Conservation (phyloP, 495 filamentous ascomycete species). For the Aspergillus coremiiformis region DNA sequence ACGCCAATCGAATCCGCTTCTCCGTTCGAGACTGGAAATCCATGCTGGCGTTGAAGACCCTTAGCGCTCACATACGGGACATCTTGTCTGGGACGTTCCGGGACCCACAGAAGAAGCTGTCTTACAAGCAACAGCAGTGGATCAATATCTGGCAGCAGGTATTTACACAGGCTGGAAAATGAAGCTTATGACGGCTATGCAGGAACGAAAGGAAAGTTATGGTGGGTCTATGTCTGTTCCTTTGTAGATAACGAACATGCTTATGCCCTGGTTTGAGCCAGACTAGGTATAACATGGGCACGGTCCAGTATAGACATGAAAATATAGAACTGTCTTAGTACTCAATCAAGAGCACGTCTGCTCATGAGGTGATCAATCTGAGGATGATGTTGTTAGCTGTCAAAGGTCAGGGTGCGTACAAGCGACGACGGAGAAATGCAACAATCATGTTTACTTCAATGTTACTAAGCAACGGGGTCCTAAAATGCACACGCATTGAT, state of each 20-base stretch:
- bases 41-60: constrained; percentile 72
- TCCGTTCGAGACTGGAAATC: constrained; percentile 82
- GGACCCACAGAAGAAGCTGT: constrained; percentile 59
- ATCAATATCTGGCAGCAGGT: constrained; percentile 57
- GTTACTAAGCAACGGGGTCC: too few relatives aligned
- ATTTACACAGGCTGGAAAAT: constrained; percentile 29
- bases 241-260: background rate
- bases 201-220: background rate
- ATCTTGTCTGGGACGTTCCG: constrained; percentile 64
- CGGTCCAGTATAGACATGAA: background rate
- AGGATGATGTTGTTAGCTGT: constrained; percentile 43
- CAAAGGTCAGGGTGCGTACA: constrained; percentile 40
- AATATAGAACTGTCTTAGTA: too few relatives aligned
- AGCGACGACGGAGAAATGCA: too few relatives aligned
- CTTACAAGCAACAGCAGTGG: constrained; percentile 64
- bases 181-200: background rate
- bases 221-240: background rate
- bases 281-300: background rate
- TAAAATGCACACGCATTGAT: too few relatives aligned
- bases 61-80: constrained; percentile 61
- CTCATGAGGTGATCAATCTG: constrained; percentile 28
- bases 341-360: constrained; percentile 5
- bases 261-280: background rate
- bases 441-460: background rate
- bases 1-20: constrained; percentile 83